Conservation (phyloP, 2,329 filamentous ascomycete genomes). For the Aureobasidium sp. region DNA sequence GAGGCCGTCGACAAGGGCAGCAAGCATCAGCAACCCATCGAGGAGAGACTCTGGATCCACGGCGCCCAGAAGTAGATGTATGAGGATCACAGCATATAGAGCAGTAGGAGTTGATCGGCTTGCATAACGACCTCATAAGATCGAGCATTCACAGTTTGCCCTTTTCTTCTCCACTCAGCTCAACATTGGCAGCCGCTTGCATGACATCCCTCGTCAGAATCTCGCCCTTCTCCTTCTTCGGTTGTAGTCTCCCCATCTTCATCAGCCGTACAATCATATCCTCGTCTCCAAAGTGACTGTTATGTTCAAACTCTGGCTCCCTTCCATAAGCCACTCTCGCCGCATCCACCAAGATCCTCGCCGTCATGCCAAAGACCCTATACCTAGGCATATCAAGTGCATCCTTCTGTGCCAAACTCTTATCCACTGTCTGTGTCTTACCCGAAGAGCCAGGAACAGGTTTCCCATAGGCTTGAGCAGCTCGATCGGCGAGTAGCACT, state of each 20-base stretch:
- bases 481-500: neutral
- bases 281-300: conserved; percentile 57
- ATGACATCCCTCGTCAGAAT: conserved; percentile 30
- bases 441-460: conserved; percentile 18
- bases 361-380: conserved; percentile 93
- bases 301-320: conserved; percentile 76
- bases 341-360: conserved; percentile 78
- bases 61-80: conserved; percentile 3
- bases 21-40: conserved; percentile 15
- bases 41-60: conserved; percentile 13
- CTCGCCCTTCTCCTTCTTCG: conserved; percentile 43
- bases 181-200: conserved; percentile 13
- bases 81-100: neutral
- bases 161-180: neutral
- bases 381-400: conserved; percentile 41
- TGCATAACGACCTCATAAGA: no score
- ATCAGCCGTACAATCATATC: conserved; percentile 52
- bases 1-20: conserved; percentile 13
- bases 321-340: conserved; percentile 75
- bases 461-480: neutral
- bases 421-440: conserved; percentile 33
- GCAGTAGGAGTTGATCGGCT: neutral
- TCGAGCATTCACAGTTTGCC: neutral
- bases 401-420: conserved; percentile 15
- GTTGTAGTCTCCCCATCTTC: conserved; percentile 48